Evolutionary conservation across 768 basidiomycete species (phyloP).

Genomic region (Solioccasus polychromus): DNA sequence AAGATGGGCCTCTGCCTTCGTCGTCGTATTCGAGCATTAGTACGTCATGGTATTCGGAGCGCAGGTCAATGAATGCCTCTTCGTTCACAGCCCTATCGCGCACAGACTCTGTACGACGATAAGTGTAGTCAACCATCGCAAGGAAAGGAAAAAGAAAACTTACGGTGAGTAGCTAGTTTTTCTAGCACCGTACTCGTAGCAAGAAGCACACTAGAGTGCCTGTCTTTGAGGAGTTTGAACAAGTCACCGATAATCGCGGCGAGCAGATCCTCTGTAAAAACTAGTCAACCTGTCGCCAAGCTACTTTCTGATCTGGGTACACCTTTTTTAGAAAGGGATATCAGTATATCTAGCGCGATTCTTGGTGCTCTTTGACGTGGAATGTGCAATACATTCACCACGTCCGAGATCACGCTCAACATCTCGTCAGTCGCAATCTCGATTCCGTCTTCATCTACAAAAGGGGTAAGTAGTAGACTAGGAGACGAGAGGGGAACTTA

Average conservation of each 20-base stretch:
- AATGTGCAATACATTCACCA: slow-evolving; percentile 15
- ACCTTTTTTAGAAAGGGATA: slow-evolving; percentile 16
- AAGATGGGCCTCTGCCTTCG: slow-evolving; percentile 7
- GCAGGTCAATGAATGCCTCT: slow-evolving; percentile 15
- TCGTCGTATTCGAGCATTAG: slow-evolving; percentile 15
- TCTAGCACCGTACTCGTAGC: slow-evolving; percentile 14
- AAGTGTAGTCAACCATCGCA: neutral
- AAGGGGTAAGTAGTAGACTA: neutral
- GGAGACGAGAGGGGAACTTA: neutral
- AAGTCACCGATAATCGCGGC: slow-evolving; percentile 9
- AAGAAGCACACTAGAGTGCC: slow-evolving; percentile 14
- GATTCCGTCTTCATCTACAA: slow-evolving; percentile 7
- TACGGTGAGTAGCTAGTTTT: slow-evolving; percentile 14
- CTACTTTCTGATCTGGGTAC: neutral
- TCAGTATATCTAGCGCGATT: slow-evolving; percentile 13
- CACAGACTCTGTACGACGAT: slow-evolving; percentile 8
- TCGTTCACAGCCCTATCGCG: slow-evolving; percentile 14
- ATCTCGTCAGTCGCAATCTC: slow-evolving; percentile 2
- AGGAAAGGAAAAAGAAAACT: neutral
- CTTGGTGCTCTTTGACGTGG: slow-evolving; percentile 17
- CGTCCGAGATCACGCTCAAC: slow-evolving; percentile 4
- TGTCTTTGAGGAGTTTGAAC: slow-evolving; percentile 16
- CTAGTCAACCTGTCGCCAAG: neutral
- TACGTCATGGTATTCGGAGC: slow-evolving; percentile 17
- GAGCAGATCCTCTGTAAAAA: slow-evolving; percentile 10